These are phyloP conservation scores for Acacia crassicarpa DNA, from an alignment of 306 rosid genomes.

Conservation along the genomic window DNA sequence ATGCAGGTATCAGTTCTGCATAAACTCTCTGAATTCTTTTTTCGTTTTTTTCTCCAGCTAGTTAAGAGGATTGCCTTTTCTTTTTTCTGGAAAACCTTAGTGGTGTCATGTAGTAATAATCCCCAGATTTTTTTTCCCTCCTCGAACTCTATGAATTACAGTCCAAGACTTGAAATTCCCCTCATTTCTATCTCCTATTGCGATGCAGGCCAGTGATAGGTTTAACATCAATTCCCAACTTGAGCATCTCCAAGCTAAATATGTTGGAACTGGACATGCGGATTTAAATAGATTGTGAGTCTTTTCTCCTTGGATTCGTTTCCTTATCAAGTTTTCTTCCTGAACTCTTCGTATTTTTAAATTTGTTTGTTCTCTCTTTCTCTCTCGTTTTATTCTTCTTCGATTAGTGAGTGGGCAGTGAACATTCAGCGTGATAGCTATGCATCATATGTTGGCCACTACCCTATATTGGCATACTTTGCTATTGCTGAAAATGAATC, in stretches of 20 bases:
- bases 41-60: not conserved
- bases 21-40: not conserved
- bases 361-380: not conserved
- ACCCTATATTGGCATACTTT: constrained; percentile 71
- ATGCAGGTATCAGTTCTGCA: constrained; percentile 39
- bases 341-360: not conserved
- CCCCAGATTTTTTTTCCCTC: too few species aligned
- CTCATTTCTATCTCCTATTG: not conserved
- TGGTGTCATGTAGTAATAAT: not conserved
- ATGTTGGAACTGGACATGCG: constrained; percentile 95
- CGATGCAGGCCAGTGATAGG: constrained; percentile 87
- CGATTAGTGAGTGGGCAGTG: constrained; percentile 88
- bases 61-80: not conserved
- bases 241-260: constrained; percentile 97
- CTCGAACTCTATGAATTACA: not conserved
- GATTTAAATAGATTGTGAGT: constrained; percentile 87
- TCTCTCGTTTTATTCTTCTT: not conserved
- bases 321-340: not conserved
- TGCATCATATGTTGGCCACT: constrained; percentile 94
- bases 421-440: constrained; percentile 98
- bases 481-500: constrained; percentile 95
- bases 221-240: constrained; percentile 96
- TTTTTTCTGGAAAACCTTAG: not conserved
- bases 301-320: not conserved
- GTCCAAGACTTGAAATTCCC: not conserved